Evolutionary conservation across 2,329 filamentous ascomycete species (phyloP), one percentile per base, ranked within the genome.

Genomic region (Paracamarosporium sp.): DNA sequence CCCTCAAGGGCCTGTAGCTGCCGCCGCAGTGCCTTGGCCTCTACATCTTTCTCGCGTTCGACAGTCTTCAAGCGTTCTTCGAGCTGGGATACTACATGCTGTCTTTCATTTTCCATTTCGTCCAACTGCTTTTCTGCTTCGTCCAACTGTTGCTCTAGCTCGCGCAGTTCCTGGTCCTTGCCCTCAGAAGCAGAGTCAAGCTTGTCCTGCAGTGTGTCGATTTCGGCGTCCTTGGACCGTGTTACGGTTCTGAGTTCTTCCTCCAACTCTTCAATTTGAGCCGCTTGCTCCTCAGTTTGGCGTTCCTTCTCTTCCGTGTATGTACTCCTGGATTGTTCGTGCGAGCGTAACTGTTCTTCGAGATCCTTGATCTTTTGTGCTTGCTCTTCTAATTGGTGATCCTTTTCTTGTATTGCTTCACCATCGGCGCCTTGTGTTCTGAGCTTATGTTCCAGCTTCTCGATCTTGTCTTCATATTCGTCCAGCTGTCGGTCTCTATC

Each of bases 81-180:
- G 4, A 73, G 40, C 11, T 63, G 50, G 5, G 68, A 62, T 8
- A 76, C 20, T 31, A 75, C 70, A 20, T 68, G 69, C 22, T 68
- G 67, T 43, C 72, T 75, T 51, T 73, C 60, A 9, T 63, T 54
- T 25, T 74, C 68, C 11, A 59, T 60, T 22, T 63, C 62, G 15
- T 63, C 62, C 15, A 75, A 62, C 50, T 70, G 63, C n/a, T 60
- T 64, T 50, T 77, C 71, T 1, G 57, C 63, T 64, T 76, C 68
- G 43, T 78, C 74, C 13, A 81, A 62, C 13, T 78, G 69, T 15
- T 75, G 61, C 47, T 81, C 75, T 7, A 81, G 69, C 15, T 77
- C 74, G 20, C 84, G 85, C 28, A 93, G 74, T 44, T 79, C 79
- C 36, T 74, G 72, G 54, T 86, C 81, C 50, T 71, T 76, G 30